Evolutionary conservation across 148 eudicot species (phyloP).

Genomic region (Arctostaphylos glauca): DNA sequence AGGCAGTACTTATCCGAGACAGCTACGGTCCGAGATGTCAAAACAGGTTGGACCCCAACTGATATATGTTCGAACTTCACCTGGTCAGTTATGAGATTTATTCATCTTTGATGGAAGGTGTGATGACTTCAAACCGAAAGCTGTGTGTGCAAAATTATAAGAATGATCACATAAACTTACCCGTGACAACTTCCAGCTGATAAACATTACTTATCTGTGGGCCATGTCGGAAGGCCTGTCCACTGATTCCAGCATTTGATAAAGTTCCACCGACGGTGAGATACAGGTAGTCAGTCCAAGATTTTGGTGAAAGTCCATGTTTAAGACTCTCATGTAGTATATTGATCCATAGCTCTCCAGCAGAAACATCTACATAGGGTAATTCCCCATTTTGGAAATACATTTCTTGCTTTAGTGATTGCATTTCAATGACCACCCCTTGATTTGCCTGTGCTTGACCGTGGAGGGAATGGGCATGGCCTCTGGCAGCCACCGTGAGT

Average conservation of each 20-base stretch:
- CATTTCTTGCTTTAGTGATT: slow-evolving; percentile 61
- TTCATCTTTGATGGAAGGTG: background rate
- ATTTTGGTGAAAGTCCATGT: slow-evolving; percentile 71
- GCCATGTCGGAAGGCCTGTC: slow-evolving; percentile 89
- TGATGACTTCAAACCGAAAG: background rate
- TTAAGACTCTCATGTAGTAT: slow-evolving; percentile 78
- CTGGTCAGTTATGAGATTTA: no score
- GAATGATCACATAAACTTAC: slow-evolving; percentile 30
- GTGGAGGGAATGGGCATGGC: slow-evolving; percentile 89
- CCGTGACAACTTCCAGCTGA: slow-evolving; percentile 86
- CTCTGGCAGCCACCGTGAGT: slow-evolving; percentile 82
- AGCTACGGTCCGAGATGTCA: no score
- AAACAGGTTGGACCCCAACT: no score
- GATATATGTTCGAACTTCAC: background rate
- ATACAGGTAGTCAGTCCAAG: slow-evolving; percentile 97
- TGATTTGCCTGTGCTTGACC: slow-evolving; percentile 79
- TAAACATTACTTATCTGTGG: slow-evolving; percentile 87
- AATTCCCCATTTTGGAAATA: slow-evolving; percentile 43
- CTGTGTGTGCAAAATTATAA: background rate
- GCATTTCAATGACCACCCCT: slow-evolving; percentile 83
- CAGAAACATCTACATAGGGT: slow-evolving; percentile 84
- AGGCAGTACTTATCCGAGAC: no score
- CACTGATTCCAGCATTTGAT: slow-evolving; percentile 94
- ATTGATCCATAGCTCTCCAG: slow-evolving; percentile 86
- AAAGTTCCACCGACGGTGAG: slow-evolving; percentile 94